Evolutionary conservation across 495 filamentous ascomycete species (phyloP).

Genomic region (Saxophila tyrrhenica): DNA sequence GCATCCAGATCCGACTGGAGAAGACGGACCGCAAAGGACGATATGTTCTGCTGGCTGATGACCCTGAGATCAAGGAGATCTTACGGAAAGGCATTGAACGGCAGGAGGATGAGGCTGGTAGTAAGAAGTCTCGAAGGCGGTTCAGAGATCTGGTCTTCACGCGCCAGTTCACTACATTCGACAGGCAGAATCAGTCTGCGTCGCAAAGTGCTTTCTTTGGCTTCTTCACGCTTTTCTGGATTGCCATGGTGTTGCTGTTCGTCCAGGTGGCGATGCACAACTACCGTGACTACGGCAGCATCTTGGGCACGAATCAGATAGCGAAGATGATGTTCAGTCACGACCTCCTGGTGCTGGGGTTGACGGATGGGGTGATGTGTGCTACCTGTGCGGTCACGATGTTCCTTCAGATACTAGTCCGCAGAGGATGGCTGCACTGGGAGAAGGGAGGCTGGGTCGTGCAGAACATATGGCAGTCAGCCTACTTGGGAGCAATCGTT

Average conservation of each 20-base stretch:
- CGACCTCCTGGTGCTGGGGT: conserved; percentile 51
- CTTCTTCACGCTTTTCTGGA: conserved; percentile 69
- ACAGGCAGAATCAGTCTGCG: conserved; percentile 48
- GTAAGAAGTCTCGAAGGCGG: conserved; percentile 35
- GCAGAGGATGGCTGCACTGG: conserved; percentile 49
- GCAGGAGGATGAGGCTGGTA: conserved; percentile 26
- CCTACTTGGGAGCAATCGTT: conserved; percentile 47
- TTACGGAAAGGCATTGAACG: conserved; percentile 37
- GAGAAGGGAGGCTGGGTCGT: conserved; percentile 52
- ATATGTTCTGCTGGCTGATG: conserved; percentile 47
- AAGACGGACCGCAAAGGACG: conserved; percentile 34
- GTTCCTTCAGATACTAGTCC: conserved; percentile 46
- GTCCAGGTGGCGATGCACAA: conserved; percentile 54
- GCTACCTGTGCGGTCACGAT: conserved; percentile 46
- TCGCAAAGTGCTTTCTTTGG: conserved; percentile 55
- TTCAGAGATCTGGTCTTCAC: conserved; percentile 60
- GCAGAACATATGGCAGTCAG: conserved; percentile 56
- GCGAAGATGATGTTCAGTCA: conserved; percentile 52
- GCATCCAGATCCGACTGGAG: conserved; percentile 38
- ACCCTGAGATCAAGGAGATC: conserved; percentile 43
- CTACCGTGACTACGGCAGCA: conserved; percentile 47
- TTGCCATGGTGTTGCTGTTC: conserved; percentile 50
- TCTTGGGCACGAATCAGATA: conserved; percentile 58
- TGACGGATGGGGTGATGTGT: conserved; percentile 59
- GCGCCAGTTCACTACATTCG: conserved; percentile 56